Evolutionary conservation across 2,329 filamentous ascomycete genomes (phyloP).

Genomic region (Cytospora paraplurivora): DNA sequence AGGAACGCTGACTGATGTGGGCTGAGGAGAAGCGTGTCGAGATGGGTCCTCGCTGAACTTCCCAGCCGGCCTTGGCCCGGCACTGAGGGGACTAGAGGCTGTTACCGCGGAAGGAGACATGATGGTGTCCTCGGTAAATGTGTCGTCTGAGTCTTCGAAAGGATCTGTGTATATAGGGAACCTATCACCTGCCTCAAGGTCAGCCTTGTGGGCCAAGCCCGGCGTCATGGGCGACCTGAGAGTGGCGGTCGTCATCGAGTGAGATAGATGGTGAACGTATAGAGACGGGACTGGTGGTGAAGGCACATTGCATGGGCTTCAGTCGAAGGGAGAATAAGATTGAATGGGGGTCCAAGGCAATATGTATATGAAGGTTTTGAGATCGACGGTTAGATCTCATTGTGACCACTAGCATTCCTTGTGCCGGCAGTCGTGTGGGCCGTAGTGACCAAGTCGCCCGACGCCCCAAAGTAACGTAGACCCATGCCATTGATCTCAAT

Average conservation of each 20-base stretch:
- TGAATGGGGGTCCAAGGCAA: conserved; percentile 7
- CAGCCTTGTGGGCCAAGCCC: conserved; percentile 38
- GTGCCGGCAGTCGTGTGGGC: conserved; percentile 12
- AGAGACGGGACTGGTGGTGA: background rate
- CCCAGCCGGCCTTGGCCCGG: conserved; percentile 36
- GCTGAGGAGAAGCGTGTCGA: conserved; percentile 81
- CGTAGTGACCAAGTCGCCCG: conserved; percentile 10
- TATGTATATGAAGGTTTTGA: conserved; percentile 17
- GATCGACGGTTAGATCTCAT: conserved; percentile 1
- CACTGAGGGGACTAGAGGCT: conserved; percentile 26
- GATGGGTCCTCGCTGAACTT: conserved; percentile 40
- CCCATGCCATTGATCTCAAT: conserved; percentile 14
- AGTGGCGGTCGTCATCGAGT: conserved; percentile 18
- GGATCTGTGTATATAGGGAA: conserved; percentile 41
- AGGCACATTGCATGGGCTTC: conserved; percentile 1
- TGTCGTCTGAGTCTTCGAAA: conserved; percentile 36
- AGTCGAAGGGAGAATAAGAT: background rate
- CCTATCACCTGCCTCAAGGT: conserved; percentile 34
- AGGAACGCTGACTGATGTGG: conserved; percentile 79
- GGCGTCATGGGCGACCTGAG: conserved; percentile 18
- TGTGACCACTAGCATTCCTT: conserved; percentile 18
- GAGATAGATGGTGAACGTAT: background rate
- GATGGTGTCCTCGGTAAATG: conserved; percentile 31
- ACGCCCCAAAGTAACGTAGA: conserved; percentile 3
- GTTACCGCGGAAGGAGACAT: conserved; percentile 34